Base-by-base conservation (phyloP, 352 stramenopile genomes). In the Pythium biforme region DNA sequence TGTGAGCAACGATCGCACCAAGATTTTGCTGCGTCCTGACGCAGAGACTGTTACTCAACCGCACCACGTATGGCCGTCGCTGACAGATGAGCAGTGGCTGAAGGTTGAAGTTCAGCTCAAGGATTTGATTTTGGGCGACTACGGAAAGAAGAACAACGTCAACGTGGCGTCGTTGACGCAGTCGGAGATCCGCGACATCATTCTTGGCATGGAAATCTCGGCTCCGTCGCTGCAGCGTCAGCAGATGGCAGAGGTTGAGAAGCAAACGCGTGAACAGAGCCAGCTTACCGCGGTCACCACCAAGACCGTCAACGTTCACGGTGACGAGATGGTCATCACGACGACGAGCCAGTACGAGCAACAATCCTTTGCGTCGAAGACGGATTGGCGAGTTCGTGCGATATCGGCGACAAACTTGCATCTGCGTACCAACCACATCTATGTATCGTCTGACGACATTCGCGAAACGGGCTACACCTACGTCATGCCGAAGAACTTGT, bases 101-200 rank as follows among this genome's bases (percentile, higher is more conserved):
- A 99, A 99, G 82, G 91, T 99, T 6, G 98, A 99, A 86, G 96
- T 99, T 62, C 88, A 97, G 46, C 72, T 99, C 7, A 99, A 99
- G 79, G 97, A 99, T 68, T 73, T 99, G 33, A 99, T 99, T 60
- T 77, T 99, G 49, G 97, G 90, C 23, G 97, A 99, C 74, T 99
- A 99, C 68, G 97, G 97, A 59, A 99, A 99, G 80, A 99, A 99
- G 75, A 99, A 99, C 80, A 99, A 99, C 72, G 97, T 99, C 29
- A 99, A 99, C 76, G 97, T 99, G 10, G 97, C 96, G 19, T 99
- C 96, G 53, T 80, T 99, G 62, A 99, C 98, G 3, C 97, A 99
- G 69, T 99, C 93, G 48, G 98, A 99, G 77, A 99, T 99, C 54
- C 92, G 98, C 55, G 98, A 99, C 71, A 99, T 99, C 67, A 99